phyloP scores from a whole-genome alignment of 2,329 filamentous ascomycete species.

The Pyricularia pennisetigena region DNA sequence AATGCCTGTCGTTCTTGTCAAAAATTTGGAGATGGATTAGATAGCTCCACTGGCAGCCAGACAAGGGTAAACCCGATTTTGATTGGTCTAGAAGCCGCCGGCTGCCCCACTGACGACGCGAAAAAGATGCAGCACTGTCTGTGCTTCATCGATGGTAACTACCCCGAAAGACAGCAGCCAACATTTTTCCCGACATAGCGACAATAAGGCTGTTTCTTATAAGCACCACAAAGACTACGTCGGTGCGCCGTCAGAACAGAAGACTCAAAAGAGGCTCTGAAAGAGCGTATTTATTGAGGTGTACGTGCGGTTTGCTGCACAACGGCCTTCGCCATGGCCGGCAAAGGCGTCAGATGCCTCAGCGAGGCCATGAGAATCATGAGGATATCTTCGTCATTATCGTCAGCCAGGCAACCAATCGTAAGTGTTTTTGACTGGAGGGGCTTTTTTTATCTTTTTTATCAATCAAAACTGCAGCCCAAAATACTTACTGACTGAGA shows the following conservation, averaged over 20 bases:
- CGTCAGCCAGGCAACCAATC: constrained; percentile 2
- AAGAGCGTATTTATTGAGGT: neutral
- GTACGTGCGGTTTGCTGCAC: neutral
- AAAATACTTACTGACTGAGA: neutral
- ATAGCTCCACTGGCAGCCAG: neutral
- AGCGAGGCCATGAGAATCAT: constrained; percentile 41
- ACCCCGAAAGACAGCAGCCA: neutral
- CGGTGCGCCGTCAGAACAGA: neutral
- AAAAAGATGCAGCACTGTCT: neutral
- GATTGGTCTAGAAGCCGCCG: neutral
- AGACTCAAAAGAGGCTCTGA: neutral
- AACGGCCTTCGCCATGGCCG: constrained; percentile 28
- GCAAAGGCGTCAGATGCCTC: constrained; percentile 38
- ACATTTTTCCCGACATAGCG: neutral
- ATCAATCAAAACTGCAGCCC: neutral
- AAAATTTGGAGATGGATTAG: constrained; percentile 5
- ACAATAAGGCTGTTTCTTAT: neutral
- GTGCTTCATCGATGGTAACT: neutral
- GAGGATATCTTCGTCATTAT: constrained; percentile 29
- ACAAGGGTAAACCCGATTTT: neutral
- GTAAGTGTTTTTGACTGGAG: neutral
- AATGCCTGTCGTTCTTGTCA: neutral
- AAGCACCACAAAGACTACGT: neutral
- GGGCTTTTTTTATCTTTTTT: too few species aligned
- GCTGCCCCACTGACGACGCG: neutral